Evolutionary conservation across 306 rosid genomes (phyloP), one percentile per base, ranked within the genome.

Genomic region (Medicago ruthenica): DNA sequence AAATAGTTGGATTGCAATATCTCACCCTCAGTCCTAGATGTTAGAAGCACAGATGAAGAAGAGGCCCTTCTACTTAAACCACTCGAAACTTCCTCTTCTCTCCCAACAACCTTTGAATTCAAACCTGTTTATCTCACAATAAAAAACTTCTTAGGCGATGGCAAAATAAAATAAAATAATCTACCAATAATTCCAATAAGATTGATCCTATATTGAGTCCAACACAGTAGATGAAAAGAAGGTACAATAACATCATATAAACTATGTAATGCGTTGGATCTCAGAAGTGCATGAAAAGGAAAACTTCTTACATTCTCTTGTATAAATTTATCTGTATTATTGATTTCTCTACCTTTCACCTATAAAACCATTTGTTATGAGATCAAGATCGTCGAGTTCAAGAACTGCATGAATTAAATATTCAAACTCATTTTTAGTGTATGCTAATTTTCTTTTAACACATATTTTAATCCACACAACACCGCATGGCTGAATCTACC

Each of bases 21-120:
- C 89, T 89, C 98, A 39, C 77, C 97, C 86, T 95, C 97, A 3
- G 89, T 84, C 59, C 90, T 85, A 24, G 91, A 89, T 45, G 84
- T 84, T 71, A 85, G 73, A 79, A 88, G 87, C 80, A 82, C 79
- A 2, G 92, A 85, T 59, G 66, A 74, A 22, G 86, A 67, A 31
- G 92, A 83, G 48, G 82, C 75, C 82, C 63, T 89, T 85, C 84
- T 81, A 65, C 85, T 87, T 69, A 73, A 61, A 75, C 73, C 68
- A 31, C 84, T 74, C 65, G 73, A 73, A 80, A 76, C 85, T 41
- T 75, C 74, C 21, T 82, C 88, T 20, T 78, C 83, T 73, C 3
- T 82, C 50, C 51, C 40, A 39, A 57, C 81, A 79, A 18, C 42
- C 20, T 57, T 84, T 70, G 90, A 94, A 71, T 71, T 78, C 68